A percentile compares a stretch with the other conserved stretches of the same genome.
These are phyloP conservation scores for Tanacetum coccineum DNA, from an alignment of 129 eudicot genomes.

Conservation along the genomic window DNA sequence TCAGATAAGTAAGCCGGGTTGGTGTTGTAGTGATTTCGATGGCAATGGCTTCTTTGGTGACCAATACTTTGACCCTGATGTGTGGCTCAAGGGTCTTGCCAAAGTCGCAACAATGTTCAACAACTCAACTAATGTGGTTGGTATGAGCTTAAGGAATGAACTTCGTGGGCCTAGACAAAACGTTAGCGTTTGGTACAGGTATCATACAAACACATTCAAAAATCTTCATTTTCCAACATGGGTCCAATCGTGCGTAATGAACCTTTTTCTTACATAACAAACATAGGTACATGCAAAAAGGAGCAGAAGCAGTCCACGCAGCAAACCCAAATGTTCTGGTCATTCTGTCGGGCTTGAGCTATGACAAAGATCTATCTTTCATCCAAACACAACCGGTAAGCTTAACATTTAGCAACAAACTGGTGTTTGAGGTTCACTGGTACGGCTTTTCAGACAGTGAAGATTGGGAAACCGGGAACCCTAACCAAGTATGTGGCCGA, in stretches of 20 bases:
- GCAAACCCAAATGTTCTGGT: slow-evolving; percentile 71
- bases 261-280: not conserved
- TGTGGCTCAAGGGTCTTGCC: slow-evolving; percentile 68
- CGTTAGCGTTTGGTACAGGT: slow-evolving; percentile 85
- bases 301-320: slow-evolving; percentile 78
- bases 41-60: slow-evolving; percentile 98
- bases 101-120: slow-evolving; percentile 75
- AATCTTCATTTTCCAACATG: not conserved
- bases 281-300: slow-evolving; percentile 78
- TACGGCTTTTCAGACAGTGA: slow-evolving; percentile 63
- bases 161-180: slow-evolving; percentile 76
- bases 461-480: slow-evolving; percentile 60
- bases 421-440: slow-evolving; percentile 86
- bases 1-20: slow-evolving; percentile 83
- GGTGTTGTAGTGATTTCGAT: slow-evolving; percentile 87
- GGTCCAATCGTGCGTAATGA: not conserved
- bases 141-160: slow-evolving; percentile 90
- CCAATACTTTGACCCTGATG: slow-evolving; percentile 62
- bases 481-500: slow-evolving; percentile 68
- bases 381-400: slow-evolving; percentile 34
- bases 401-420: slow-evolving; percentile 50
- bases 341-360: slow-evolving; percentile 67
- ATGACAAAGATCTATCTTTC: slow-evolving; percentile 61
- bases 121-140: slow-evolving; percentile 52
- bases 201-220: slow-evolving; percentile 11